Evolutionary conservation across 2,329 filamentous ascomycete species (phyloP).

Genomic region (Trichoderma aggressivum): DNA sequence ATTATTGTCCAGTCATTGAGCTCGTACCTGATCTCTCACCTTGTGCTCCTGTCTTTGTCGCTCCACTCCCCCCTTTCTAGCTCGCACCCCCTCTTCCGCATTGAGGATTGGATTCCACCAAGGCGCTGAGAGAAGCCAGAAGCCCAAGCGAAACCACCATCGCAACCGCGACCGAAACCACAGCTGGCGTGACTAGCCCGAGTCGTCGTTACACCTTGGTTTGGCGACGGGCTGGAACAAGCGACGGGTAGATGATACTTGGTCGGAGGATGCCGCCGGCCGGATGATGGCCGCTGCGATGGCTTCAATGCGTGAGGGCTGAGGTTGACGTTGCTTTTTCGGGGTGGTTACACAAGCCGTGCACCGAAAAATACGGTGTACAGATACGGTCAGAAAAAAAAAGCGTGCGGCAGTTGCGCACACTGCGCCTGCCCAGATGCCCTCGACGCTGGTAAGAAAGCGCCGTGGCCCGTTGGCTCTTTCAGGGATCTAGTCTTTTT

Average conservation of each 20-base stretch:
- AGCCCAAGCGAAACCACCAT: background rate
- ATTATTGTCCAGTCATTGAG: background rate
- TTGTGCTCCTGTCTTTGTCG: background rate
- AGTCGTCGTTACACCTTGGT: background rate
- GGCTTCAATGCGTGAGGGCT: background rate
- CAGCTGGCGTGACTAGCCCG: background rate
- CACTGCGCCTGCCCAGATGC: background rate
- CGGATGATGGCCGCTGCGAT: background rate
- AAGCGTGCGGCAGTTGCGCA: background rate
- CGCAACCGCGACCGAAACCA: background rate
- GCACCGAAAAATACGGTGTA: constrained; percentile 12
- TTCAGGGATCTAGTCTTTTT: background rate
- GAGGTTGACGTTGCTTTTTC: background rate
- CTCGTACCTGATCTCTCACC: background rate
- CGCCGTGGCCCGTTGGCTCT: background rate
- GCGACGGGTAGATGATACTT: background rate
- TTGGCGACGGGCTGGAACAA: background rate
- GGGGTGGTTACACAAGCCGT: background rate
- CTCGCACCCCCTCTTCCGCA: background rate
- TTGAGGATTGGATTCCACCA: background rate
- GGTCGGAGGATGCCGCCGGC: background rate
- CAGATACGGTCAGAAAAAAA: background rate
- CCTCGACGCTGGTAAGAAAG: background rate
- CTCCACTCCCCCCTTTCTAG: constrained; percentile 2
- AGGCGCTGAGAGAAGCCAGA: background rate